phyloP scores from a whole-genome alignment of 495 filamentous ascomycete species.

The Haplographium delicatum region DNA sequence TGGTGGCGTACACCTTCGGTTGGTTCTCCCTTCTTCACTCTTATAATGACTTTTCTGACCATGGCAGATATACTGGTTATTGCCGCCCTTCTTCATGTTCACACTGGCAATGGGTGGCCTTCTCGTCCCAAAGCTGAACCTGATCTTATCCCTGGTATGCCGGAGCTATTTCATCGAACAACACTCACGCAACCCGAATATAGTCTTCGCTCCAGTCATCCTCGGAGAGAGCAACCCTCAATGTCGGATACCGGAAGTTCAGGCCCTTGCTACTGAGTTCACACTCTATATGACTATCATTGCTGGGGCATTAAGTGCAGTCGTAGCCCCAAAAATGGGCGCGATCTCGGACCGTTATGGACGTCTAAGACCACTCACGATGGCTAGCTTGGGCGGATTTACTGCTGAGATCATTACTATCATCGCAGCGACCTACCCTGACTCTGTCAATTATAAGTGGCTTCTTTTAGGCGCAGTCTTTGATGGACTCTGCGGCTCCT shows the following conservation, averaged over 20 bases:
- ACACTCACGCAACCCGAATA: conserved; percentile 47
- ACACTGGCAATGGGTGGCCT: conserved; percentile 80
- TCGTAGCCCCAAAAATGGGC: conserved; percentile 78
- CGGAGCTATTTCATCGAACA: conserved; percentile 67
- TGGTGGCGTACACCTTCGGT: conserved; percentile 74
- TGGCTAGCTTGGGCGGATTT: conserved; percentile 63
- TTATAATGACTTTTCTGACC: conserved; percentile 10
- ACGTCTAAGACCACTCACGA: conserved; percentile 62
- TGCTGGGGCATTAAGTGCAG: conserved; percentile 63
- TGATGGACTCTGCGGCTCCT: conserved; percentile 83
- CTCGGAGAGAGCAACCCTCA: conserved; percentile 64
- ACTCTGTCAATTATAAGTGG: conserved; percentile 63
- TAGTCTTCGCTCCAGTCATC: conserved; percentile 57
- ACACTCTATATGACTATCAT: conserved; percentile 66
- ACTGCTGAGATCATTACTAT: conserved; percentile 69
- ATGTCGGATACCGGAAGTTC: conserved; percentile 68
- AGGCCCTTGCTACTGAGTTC: conserved; percentile 70
- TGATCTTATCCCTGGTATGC: conserved; percentile 79
- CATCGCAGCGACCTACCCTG: conserved; percentile 66
- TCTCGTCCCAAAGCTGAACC: conserved; percentile 71
- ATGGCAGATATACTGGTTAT: conserved; percentile 73
- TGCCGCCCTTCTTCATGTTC: conserved; percentile 70
- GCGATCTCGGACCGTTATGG: conserved; percentile 86
- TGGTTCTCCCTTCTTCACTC: conserved; percentile 24
- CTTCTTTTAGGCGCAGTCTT: conserved; percentile 67